phyloP scores from a whole-genome alignment of 805 yeast species.

The Tetrapisispora fleetii region DNA sequence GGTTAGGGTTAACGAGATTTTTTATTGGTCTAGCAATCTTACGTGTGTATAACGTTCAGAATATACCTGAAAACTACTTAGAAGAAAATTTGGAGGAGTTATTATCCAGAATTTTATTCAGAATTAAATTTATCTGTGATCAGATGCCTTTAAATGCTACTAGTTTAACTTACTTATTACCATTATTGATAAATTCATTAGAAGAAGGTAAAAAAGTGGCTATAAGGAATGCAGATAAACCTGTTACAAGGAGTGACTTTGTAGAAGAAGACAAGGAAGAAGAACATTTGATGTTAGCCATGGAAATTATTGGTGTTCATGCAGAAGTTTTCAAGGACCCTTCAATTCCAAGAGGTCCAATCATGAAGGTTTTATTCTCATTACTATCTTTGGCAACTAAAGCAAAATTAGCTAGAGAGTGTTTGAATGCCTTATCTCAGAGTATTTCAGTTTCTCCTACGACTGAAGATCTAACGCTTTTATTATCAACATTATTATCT shows the following conservation, averaged over 20 bases:
- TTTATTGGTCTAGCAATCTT: constrained; percentile 64
- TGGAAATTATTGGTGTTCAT: constrained; percentile 65
- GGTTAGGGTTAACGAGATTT: constrained; percentile 41
- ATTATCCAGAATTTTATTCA: constrained; percentile 59
- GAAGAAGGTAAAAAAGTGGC: constrained; percentile 54
- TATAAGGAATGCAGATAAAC: constrained; percentile 42
- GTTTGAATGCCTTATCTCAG: constrained; percentile 68
- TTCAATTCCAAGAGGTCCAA: constrained; percentile 56
- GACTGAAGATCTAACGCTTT: constrained; percentile 44
- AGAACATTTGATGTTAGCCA: constrained; percentile 67
- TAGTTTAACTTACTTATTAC: constrained; percentile 64
- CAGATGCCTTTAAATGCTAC: constrained; percentile 60
- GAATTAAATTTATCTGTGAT: constrained; percentile 63
- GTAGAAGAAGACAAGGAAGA: constrained; percentile 81
- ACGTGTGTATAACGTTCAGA: constrained; percentile 40
- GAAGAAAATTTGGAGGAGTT: constrained; percentile 46
- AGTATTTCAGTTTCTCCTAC: constrained; percentile 57
- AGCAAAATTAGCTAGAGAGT: constrained; percentile 75
- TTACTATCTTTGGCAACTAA: constrained; percentile 67
- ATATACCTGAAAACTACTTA: constrained; percentile 37
- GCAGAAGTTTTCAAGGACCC: constrained; percentile 58
- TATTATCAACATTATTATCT: constrained; percentile 47
- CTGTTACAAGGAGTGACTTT: constrained; percentile 51
- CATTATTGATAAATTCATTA: constrained; percentile 60
- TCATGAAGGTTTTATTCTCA: constrained; percentile 52